Base-by-base conservation (phyloP, 257 asterid species). In the Euphrasia confusa region DNA sequence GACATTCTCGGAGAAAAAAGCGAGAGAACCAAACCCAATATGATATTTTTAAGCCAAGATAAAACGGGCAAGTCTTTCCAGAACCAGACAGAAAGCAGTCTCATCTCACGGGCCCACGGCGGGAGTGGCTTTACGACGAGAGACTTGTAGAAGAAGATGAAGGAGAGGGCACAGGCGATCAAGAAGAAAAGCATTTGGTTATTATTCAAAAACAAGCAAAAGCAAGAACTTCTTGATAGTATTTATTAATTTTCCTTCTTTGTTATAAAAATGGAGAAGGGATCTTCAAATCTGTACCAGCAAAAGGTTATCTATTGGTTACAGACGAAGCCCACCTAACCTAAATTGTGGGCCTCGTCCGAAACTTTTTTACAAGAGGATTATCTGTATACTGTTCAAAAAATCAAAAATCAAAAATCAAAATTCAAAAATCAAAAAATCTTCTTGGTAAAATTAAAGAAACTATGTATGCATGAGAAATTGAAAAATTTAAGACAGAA, bases 131-230 rank as follows among this genome's bases (percentile, higher is more conserved):
- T 81, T 59, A 77, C 70, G 33, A 86, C 33, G 18, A 90, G 80
- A 69, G 90, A 84, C 69, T 80, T 80, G 78, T 69, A 77, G 76
- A 87, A 77, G 72, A 90, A 61, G 72, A 82, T 61, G 79, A 87
- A 73, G 74, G 87, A 77, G 75, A 85, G 80, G 58, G 67, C 80
- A 62, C 90, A 81, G 64, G 89, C 76, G 77, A 90, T 74, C 81
- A 85, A 79, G 77, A 90, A 80, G 85, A 85, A 72, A 78, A 81
- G 77, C 95, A 90, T 90, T 78, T 80, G 84, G 47, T 63, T 64
- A 62, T 2, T 21, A 53, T 17, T 53, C 11, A 53, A 53, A 53
- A 50, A 8, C 2, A 24, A 21, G n/a, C 1, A 8, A 8, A 21
- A 53, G 0, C 10, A 13, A 3, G 18, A 18, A 24, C 3, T 14